Evolutionary conservation across 2,329 filamentous ascomycete genomes (phyloP).

Genomic region (Colletotrichum liaoningense): DNA sequence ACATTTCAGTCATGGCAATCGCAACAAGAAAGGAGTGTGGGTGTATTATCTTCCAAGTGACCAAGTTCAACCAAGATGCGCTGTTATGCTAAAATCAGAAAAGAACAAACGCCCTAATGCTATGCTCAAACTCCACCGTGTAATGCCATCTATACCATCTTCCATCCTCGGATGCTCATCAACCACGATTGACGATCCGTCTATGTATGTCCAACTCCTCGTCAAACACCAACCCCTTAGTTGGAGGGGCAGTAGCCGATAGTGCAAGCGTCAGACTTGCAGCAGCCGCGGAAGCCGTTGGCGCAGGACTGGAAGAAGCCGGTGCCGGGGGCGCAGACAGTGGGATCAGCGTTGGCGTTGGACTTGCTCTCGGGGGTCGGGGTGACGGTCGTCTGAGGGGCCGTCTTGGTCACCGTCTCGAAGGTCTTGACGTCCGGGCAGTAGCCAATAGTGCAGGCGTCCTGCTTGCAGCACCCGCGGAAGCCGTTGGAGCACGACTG

Average conservation of each 20-base stretch:
- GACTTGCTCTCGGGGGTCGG: slow-evolving; percentile 5
- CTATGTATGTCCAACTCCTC: background rate
- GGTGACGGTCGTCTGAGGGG: background rate
- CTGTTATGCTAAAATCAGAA: background rate
- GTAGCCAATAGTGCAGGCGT: slow-evolving; percentile 27
- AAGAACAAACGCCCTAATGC: slow-evolving; percentile 11
- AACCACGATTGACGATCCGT: background rate
- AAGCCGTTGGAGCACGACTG: slow-evolving; percentile 29
- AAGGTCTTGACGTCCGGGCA: slow-evolving; percentile 30
- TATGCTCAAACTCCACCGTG: slow-evolving; percentile 9
- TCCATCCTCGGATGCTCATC: background rate
- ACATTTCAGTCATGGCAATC: background rate
- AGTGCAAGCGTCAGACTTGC: slow-evolving; percentile 26
- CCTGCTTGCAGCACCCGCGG: slow-evolving; percentile 23
- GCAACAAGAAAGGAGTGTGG: slow-evolving; percentile 6
- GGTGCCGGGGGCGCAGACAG: slow-evolving; percentile 24
- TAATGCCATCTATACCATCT: slow-evolving; percentile 4
- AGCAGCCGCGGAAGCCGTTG: slow-evolving; percentile 32
- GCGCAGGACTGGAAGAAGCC: slow-evolving; percentile 33
- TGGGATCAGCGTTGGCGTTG: slow-evolving; percentile 8
- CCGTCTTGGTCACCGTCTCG: slow-evolving; percentile 12
- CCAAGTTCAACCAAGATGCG: background rate
- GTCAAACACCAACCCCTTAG: background rate
- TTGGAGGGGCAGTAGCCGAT: slow-evolving; percentile 32
- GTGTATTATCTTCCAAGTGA: slow-evolving; percentile 3